Evolutionary conservation across 768 basidiomycete species (phyloP), one percentile per base, ranked within the genome.

Genomic region (Wakefieldia striispora): DNA sequence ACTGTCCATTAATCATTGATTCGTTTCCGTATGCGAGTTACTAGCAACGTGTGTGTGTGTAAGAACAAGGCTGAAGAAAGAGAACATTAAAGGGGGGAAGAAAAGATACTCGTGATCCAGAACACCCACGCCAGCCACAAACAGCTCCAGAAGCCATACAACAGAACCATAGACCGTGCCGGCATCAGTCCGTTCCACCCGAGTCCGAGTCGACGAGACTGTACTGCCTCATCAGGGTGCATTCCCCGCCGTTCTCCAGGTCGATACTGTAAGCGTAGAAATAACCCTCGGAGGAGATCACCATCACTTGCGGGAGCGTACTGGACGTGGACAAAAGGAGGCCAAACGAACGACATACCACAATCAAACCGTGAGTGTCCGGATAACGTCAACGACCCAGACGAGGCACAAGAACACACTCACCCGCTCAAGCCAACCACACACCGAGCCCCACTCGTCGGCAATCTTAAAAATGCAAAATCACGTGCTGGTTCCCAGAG

Each of bases 201-300:
- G 64, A 52, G 45, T 65, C 64, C 14, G 55, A 47, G 27, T 65
- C 64, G 21, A 65, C 64, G 34, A 65, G 62, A 45, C 82, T 88
- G 64, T 94, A 97, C 67, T 95, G 93, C 73, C 95, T 95, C 80
- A 94, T 87, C 61, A 99, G 67, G 17, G 87, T 80, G 60, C 95
- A 98, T 69, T 99, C 95, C 3, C 95, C 95, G 3, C 95, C 95
- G 44, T 87, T 86, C 68, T 99, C 95, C 52, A 98, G 71, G 70
- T 99, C 95, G 62, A 99, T 95, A 59, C 80, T 90, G 68, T 98
- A 98, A 14, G 88, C 83, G 64, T 99, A 97, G 67, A 97, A 95
- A 59, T 92, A 89, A 1, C 95, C 95, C 50, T 97, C 94, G 0
- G 91, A 89, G 0, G 93, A 94, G 49, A 98, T 82, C 20, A 99